Evolutionary conservation across 2,329 filamentous ascomycete species (phyloP).

Genomic region (Aspergillus transmontanensis): DNA sequence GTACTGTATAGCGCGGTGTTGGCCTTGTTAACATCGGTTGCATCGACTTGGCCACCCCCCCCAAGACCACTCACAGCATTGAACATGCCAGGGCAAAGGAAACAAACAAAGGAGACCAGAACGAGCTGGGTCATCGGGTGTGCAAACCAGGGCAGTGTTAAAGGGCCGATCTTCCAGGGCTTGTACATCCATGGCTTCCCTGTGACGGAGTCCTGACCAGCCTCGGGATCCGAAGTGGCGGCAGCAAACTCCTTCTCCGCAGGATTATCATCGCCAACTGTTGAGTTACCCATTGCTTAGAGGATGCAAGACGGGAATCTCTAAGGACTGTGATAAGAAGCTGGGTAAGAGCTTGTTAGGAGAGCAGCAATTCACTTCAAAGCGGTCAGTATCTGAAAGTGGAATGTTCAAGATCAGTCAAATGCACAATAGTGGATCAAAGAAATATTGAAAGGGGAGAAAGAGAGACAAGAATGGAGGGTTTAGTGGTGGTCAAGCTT

Average conservation of each 20-base stretch:
- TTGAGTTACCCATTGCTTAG: conserved; percentile 14
- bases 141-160: conserved; percentile 67
- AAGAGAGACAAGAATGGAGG: neutral
- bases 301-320: neutral
- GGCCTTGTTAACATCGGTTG: conserved; percentile 64
- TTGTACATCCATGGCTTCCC: conserved; percentile 68
- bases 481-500: neutral
- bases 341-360: neutral
- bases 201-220: conserved; percentile 22
- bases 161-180: conserved; percentile 56
- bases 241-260: conserved; percentile 21
- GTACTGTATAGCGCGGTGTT: conserved; percentile 73
- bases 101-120: conserved; percentile 71
- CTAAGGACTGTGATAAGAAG: neutral
- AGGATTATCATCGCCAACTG: conserved; percentile 11
- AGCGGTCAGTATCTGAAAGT: neutral
- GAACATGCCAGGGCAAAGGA: conserved; percentile 74
- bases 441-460: neutral
- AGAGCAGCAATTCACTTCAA: neutral
- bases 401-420: neutral
- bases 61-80: conserved; percentile 68
- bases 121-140: conserved; percentile 72
- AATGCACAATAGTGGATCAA: neutral
- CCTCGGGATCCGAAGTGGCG: conserved; percentile 27
- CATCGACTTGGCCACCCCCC: conserved; percentile 62